Evolutionary conservation across 768 basidiomycete genomes (phyloP).

Genomic region (Dacryopinax primogenitus): DNA sequence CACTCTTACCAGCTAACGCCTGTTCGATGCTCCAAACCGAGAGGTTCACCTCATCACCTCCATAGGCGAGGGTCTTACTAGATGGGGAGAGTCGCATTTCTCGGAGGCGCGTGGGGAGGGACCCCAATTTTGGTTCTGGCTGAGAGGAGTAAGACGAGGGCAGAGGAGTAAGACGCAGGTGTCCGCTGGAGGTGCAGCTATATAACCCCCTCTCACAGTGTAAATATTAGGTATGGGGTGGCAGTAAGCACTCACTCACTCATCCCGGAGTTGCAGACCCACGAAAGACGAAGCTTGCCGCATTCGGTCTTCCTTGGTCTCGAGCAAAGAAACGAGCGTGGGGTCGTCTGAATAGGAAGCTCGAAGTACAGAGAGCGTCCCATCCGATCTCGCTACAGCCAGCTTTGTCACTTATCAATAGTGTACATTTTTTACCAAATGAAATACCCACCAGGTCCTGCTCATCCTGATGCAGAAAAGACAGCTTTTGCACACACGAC

Average conservation of each 20-base stretch:
- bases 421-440: not conserved
- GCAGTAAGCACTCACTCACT: slow-evolving; percentile 30
- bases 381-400: slow-evolving; percentile 51
- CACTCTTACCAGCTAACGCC: slow-evolving; percentile 31
- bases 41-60: slow-evolving; percentile 73
- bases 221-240: not conserved
- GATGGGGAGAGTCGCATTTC: slow-evolving; percentile 50
- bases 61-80: slow-evolving; percentile 55
- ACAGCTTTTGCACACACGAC: slow-evolving; percentile 11
- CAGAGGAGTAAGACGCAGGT: slow-evolving; percentile 40
- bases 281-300: slow-evolving; percentile 44
- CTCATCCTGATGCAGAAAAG: slow-evolving; percentile 9
- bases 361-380: slow-evolving; percentile 36
- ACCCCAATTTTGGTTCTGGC: slow-evolving; percentile 25
- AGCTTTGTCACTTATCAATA: slow-evolving; percentile 36
- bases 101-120: slow-evolving; percentile 54
- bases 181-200: slow-evolving; percentile 67
- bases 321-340: slow-evolving; percentile 28
- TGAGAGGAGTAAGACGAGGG: slow-evolving; percentile 12
- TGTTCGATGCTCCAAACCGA: slow-evolving; percentile 67
- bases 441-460: slow-evolving; percentile 11
- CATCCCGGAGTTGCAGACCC: slow-evolving; percentile 41
- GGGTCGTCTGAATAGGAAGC: slow-evolving; percentile 28
- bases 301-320: slow-evolving; percentile 57
- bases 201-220: slow-evolving; percentile 30